Base-by-base conservation (phyloP, 108 stramenopile genomes). In the Discostella stelligeroides region DNA sequence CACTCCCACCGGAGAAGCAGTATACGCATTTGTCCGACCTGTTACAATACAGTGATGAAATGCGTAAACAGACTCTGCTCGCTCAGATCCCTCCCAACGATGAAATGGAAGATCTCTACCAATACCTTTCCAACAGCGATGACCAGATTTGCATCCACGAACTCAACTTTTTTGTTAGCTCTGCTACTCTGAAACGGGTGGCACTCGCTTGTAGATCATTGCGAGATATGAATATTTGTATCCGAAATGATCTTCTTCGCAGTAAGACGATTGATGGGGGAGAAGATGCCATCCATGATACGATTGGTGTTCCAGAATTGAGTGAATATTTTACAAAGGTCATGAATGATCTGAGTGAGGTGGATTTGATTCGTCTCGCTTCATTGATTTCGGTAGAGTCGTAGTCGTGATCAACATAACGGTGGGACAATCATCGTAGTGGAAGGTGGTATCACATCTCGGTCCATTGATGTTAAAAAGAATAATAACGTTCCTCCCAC, bases 31-130 rank as follows among this genome's bases (percentile, higher is more conserved):
- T 34, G 34, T 50, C 21, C 9, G 40, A 48, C 15, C 60, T 60
- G 8, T 17, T 37, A 20, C 25, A 30, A 28, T 39, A 17, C n/a
- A 21, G 18, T 4, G 58, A 71, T 14, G 49, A 23, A n/a, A 39
- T 14, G 0, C 60, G 46, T 10, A 41, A 17, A 20, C 47, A 13
- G 48, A 57, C 45, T 47, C 10, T 17, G 39, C 40, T 57, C 14
- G 0, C 51, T 24, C 21, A 21, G 43, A 18, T 71, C 9, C 70
- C 49, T 18, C 60, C 59, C 0, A 24, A 57, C 54, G 50, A 71
- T 24, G 70, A 61, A 42, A 13, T 61, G 24, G 48, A 39, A 60
- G 70, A 71, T n/a, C 23, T 61, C 9, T 63, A 53, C 50, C 70
- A 62, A 4, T 55, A 63, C 39, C 38, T 62, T 0, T 72, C 60